These are phyloP conservation scores for Polyplosphaeria fusca DNA, from an alignment of 495 filamentous ascomycete species.

Conservation along the genomic window DNA sequence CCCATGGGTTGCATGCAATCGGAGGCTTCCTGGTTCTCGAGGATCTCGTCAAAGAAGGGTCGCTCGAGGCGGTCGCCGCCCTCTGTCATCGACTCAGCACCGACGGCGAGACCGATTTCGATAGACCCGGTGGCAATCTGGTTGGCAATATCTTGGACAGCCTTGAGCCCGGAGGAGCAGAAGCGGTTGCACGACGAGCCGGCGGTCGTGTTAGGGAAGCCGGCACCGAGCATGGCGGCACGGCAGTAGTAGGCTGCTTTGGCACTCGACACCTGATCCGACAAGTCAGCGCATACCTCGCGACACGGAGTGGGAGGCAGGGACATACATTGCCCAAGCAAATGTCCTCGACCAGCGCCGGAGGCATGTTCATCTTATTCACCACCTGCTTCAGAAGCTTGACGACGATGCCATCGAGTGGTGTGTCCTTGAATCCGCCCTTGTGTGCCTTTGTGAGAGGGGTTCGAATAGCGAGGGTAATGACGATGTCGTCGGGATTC, in stretches of 20 bases:
- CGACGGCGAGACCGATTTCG: conserved; percentile 80
- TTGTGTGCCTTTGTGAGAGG: conserved; percentile 78
- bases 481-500: conserved; percentile 94
- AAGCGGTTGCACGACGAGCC: conserved; percentile 87
- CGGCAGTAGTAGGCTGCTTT: conserved; percentile 89
- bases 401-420: conserved; percentile 80
- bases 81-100: conserved; percentile 81
- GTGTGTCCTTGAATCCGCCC: conserved; percentile 92
- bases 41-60: conserved; percentile 75
- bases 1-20: conserved; percentile 97
- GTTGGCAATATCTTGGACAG: conserved; percentile 89
- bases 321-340: conserved; percentile 79
- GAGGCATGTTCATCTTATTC: conserved; percentile 72
- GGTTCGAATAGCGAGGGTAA: conserved; percentile 84
- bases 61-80: conserved; percentile 62
- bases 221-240: conserved; percentile 82
- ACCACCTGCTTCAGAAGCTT: conserved; percentile 73
- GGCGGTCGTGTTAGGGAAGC: conserved; percentile 85
- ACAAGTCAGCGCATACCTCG: no score
- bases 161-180: conserved; percentile 94
- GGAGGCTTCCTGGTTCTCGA: conserved; percentile 66
- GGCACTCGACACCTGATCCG: conserved; percentile 72
- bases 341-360: conserved; percentile 84
- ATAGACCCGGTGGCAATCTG: conserved; percentile 79
- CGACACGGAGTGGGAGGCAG: no score